Evolutionary conservation across 2,329 filamentous ascomycete genomes (phyloP).

Genomic region (Stachybotrys echinatus): DNA sequence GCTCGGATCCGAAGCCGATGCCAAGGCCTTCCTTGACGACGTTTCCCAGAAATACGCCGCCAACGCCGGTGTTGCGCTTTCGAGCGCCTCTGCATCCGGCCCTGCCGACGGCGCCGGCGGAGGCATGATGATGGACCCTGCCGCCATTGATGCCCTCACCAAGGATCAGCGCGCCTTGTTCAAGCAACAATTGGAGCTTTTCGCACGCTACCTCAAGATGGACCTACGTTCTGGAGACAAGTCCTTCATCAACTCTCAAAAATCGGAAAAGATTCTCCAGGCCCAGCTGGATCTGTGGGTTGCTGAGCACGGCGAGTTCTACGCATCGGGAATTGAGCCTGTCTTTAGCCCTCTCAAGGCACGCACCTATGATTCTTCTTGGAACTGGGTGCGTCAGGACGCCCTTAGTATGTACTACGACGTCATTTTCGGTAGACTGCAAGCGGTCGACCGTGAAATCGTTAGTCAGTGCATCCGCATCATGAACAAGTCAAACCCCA

Average conservation of each 20-base stretch:
- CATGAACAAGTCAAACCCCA: constrained; percentile 98
- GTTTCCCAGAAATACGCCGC: constrained; percentile 85
- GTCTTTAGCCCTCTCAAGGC: constrained; percentile 92
- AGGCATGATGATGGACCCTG: constrained; percentile 99
- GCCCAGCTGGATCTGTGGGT: constrained; percentile 93
- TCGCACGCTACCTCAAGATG: constrained; percentile 94
- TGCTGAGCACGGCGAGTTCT: constrained; percentile 93
- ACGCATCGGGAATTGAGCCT: constrained; percentile 89
- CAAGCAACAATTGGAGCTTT: constrained; percentile 96
- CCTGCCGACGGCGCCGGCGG: constrained; percentile 63
- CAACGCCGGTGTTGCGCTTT: constrained; percentile 76
- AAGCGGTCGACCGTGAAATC: constrained; percentile 93
- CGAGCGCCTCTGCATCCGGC: constrained; percentile 69
- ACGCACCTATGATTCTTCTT: constrained; percentile 93
- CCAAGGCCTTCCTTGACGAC: constrained; percentile 87
- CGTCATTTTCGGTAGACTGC: constrained; percentile 92
- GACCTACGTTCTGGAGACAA: constrained; percentile 96
- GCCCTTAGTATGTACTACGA: constrained; percentile 98
- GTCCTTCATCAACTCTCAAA: constrained; percentile 76
- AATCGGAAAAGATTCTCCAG: constrained; percentile 83
- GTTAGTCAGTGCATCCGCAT: constrained; percentile 98
- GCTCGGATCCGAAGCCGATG: constrained; percentile 83
- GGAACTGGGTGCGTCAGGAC: constrained; percentile 99
- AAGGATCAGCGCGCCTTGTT: constrained; percentile 95
- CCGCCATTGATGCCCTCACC: constrained; percentile 91